Base-by-base conservation (phyloP, 805 yeast species). In the Ogataea neopini region DNA sequence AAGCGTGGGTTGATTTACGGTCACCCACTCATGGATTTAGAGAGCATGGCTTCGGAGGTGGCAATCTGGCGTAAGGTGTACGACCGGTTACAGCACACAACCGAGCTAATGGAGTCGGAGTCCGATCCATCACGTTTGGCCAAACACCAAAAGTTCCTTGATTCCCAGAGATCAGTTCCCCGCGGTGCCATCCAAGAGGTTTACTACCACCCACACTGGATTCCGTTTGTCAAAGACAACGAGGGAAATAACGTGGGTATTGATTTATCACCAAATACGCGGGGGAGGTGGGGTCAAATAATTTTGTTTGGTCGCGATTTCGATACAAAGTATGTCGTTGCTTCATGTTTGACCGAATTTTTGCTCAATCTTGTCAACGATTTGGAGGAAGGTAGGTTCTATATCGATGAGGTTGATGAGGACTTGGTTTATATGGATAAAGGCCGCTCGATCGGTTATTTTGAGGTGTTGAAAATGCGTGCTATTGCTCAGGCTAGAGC, bases 221-320 rank as follows among this genome's bases (percentile, higher is more conserved):
- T 92, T 49, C 98, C 99, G 3, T 67, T 92, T 44, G 81, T 88
- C 32, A 88, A 92, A 41, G 99, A 92, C 65, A 82, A 80, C 45
- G 84, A 82, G 18, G 99, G 99, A 39, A 92, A 92, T 70, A 91
- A 90, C 66, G 83, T 92, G 53, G 99, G 90, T 44, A 73, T 94
- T 13, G 99, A 92, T 69, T 75, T 92, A 50, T 83, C 88, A 2
- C 92, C 94, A 1, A 96, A 89, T 6, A 77, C 83, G 8, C 69
- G 70, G 22, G 96, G 97, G 38, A 75, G 73, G 48, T 82, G 86
- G 79, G 99, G 98, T 32, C 99, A 92, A 70, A 85, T 94, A 15
- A 92, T 92, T 52, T 62, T 91, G 45, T 92, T 88, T 66, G 99
- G 99, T 33, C 83, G 97, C 62, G 98, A 92, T 55, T 92, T 83